These are phyloP conservation scores for Calamus simplicifolius DNA, from an alignment of 176 grass and related monocot species.

Conservation along the genomic window DNA sequence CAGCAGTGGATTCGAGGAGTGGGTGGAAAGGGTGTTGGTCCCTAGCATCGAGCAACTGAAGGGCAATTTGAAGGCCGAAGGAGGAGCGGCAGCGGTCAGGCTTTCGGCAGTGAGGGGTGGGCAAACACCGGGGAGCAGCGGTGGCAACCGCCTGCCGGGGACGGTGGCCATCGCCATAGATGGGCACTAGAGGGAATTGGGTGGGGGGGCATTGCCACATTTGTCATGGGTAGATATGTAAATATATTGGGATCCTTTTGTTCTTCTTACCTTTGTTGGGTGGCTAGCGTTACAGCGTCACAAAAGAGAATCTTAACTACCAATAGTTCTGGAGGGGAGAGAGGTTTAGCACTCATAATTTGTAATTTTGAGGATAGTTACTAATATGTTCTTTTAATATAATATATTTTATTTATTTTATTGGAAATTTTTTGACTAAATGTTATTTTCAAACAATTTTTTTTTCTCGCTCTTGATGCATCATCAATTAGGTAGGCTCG, in stretches of 20 bases:
- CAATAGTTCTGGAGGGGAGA: neutral
- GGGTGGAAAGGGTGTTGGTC: conserved; percentile 42
- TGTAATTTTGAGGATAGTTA: too few relatives aligned
- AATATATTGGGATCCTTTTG: conserved; percentile 41
- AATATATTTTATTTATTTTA: too few relatives aligned
- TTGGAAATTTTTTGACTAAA: too few relatives aligned
- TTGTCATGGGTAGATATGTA: conserved; percentile 73
- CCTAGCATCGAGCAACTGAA: conserved; percentile 61
- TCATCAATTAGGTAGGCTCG: too few relatives aligned
- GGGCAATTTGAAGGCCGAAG: conserved; percentile 35
- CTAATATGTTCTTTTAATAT: too few relatives aligned
- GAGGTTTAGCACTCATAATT: too few relatives aligned
- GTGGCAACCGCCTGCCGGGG: conserved; percentile 32
- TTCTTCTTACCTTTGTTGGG: conserved; percentile 22
- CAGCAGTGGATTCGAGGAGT: conserved; percentile 44
- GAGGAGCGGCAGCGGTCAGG: conserved; percentile 11
- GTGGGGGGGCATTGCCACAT: conserved; percentile 28
- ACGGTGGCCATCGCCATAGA: conserved; percentile 49
- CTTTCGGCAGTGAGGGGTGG: conserved; percentile 33
- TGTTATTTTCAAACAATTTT: too few relatives aligned
- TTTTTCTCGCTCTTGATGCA: too few relatives aligned
- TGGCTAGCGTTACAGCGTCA: conserved; percentile 37
- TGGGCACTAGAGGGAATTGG: conserved; percentile 33
- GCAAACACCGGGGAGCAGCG: conserved; percentile 22
- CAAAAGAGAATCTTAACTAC: conserved; percentile 36